phyloP scores from a whole-genome alignment of 2,329 filamentous ascomycete species.

The Colletotrichum sp. region DNA sequence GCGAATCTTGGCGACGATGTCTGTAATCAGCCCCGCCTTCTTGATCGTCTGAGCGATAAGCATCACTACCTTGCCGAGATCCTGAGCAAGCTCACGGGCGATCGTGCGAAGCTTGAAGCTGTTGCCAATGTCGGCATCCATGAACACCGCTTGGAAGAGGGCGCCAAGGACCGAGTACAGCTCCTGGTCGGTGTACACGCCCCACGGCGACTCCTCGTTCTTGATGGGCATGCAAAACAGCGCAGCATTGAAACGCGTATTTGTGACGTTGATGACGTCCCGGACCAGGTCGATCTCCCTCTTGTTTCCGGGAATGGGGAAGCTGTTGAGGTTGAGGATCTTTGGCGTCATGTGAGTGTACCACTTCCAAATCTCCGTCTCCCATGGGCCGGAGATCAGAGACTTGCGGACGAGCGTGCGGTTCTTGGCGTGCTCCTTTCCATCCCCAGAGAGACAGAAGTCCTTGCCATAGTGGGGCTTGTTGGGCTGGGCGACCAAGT shows the following conservation, averaged over 20 bases:
- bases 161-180: conserved; percentile 61
- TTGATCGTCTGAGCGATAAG: conserved; percentile 54
- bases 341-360: conserved; percentile 27
- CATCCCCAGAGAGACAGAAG: conserved; percentile 56
- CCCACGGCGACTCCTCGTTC: conserved; percentile 53
- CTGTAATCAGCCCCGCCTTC: conserved; percentile 51
- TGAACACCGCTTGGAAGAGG: conserved; percentile 60
- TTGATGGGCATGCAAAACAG: conserved; percentile 61
- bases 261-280: conserved; percentile 55
- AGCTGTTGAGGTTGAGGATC: conserved; percentile 31
- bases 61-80: conserved; percentile 57
- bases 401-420: conserved; percentile 49
- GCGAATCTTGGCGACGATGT: conserved; percentile 52
- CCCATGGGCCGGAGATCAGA: conserved; percentile 20
- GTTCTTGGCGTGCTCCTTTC: conserved; percentile 40
- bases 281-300: conserved; percentile 41
- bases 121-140: conserved; percentile 61
- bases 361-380: conserved; percentile 26
- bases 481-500: conserved; percentile 54
- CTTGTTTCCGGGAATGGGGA: conserved; percentile 25
- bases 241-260: conserved; percentile 59
- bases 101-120: conserved; percentile 59
- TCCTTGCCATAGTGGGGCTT: conserved; percentile 35
- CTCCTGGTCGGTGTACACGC: conserved; percentile 62
- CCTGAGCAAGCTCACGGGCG: conserved; percentile 52